Evolutionary conservation across 495 filamentous ascomycete species (phyloP), one percentile per base, ranked within the genome.

Genomic region (Parachaetomium inaequale): DNA sequence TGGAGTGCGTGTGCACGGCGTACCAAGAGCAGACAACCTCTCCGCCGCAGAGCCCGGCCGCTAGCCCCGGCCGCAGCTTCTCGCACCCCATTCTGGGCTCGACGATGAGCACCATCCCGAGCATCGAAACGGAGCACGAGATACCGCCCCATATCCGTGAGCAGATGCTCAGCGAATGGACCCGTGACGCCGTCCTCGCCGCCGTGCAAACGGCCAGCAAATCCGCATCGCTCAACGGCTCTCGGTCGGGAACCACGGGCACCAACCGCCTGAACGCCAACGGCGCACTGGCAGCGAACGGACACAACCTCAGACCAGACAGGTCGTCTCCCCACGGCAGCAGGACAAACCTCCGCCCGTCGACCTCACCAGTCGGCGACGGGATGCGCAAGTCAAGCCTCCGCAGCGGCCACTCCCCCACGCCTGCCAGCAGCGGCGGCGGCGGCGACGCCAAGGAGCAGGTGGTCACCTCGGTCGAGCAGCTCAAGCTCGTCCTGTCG

Each of bases 391-490:
- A 81, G 49, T 68, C 74, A 4, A 80, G 77, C 58, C 55, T 77
- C 43, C 77, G 75, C 34, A 81, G 78, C 64, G 74, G 71, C 32
- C 66, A 69, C 28, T 85, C 87, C 0, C 78, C 76, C 29, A 77
- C 81, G 19, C 79, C 79, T 19, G 74, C 77, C 31, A 82, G 79
- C 63, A 80, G 79, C 52, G 86, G 86, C 31, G 85, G 79, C 63
- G 79, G 79, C 52, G 86, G 86, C 31, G 85, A 57, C 12, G 19
- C 40, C n/a, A 74, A 84, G 60, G 86, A 82, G 29, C 71, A 64
- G 21, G 87, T 91, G 21, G 87, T 91, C 12, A 85, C 92, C n/a
- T 87, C 88, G 38, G 87, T 96, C n/a, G 91, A 92, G 59, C 91
- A 96, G 66, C 79, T 96, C 62, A 93, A 92, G 72, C 84, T 85